phyloP scores from a whole-genome alignment of 2,329 filamentous ascomycete species.

The Fusarium paranaense region DNA sequence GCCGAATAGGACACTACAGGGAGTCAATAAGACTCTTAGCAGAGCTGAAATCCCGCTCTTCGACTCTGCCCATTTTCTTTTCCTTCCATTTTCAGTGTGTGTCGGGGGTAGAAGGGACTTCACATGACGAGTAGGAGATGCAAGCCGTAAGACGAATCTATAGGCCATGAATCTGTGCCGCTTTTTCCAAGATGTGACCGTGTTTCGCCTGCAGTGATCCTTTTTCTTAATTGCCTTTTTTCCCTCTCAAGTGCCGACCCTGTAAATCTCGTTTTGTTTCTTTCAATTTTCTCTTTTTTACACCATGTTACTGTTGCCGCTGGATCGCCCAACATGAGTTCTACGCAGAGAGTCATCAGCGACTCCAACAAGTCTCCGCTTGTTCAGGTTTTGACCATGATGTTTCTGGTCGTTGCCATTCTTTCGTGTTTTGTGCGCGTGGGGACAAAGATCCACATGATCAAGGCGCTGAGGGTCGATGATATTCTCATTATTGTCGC shows the following conservation, averaged over 20 bases:
- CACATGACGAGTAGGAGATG: not conserved
- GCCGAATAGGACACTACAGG: not conserved
- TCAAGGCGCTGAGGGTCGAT: constrained; percentile 42
- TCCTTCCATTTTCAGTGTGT: not conserved
- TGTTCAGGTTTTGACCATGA: constrained; percentile 44
- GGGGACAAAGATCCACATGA: constrained; percentile 46
- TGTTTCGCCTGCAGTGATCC: not conserved
- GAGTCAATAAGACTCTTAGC: not conserved
- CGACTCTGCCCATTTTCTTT: not conserved
- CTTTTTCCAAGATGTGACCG: not conserved
- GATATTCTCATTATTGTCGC: constrained; percentile 42
- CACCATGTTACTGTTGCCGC: not conserved
- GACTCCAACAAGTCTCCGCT: constrained; percentile 47
- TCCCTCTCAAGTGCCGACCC: not conserved
- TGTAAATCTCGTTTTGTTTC: not conserved
- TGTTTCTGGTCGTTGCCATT: constrained; percentile 46
- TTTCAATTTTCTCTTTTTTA: not conserved
- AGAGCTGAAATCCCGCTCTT: not conserved
- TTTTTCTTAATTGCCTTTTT: not conserved
- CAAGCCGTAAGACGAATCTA: not conserved
- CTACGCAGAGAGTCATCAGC: constrained; percentile 42
- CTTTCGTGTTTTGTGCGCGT: constrained; percentile 41
- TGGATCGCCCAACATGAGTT: constrained; percentile 30
- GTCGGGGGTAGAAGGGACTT: not conserved
- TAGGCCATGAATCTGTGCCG: not conserved